A percentile compares a stretch with the other conserved stretches of the same genome.
These are phyloP conservation scores for Letharia lupina DNA, from an alignment of 495 filamentous ascomycete species.

Conservation along the genomic window DNA sequence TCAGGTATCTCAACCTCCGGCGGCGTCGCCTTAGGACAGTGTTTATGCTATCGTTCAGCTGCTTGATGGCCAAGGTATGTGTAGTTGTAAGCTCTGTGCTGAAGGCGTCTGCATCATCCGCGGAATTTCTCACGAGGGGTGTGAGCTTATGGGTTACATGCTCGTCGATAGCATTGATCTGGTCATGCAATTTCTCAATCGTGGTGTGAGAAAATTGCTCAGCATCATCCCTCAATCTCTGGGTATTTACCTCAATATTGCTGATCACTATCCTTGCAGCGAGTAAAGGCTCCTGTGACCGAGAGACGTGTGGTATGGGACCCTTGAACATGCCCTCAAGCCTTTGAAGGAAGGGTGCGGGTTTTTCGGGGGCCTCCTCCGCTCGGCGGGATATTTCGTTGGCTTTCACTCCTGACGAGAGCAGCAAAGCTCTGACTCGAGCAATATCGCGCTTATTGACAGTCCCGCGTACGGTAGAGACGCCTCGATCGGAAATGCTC, in stretches of 20 bases:
- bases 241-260: conserved; percentile 47
- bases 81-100: conserved; percentile 63
- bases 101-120: conserved; percentile 69
- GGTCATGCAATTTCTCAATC: conserved; percentile 37
- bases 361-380: conserved; percentile 38
- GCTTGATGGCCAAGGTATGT: conserved; percentile 67
- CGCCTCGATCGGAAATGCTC: conserved; percentile 61
- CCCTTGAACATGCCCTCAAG: conserved; percentile 26
- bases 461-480: conserved; percentile 32
- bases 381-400: conserved; percentile 64
- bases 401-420: conserved; percentile 80
- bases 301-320: conserved; percentile 43
- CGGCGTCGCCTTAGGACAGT: conserved; percentile 57
- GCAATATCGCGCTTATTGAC: conserved; percentile 62
- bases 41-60: conserved; percentile 68
- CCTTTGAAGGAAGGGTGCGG: conserved; percentile 35
- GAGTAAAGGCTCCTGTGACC: conserved; percentile 57
- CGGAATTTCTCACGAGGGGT: conserved; percentile 52
- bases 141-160: conserved; percentile 50
- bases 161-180: conserved; percentile 43
- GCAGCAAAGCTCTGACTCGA: conserved; percentile 60
- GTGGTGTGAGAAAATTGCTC: conserved; percentile 42
- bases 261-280: conserved; percentile 54
- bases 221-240: conserved; percentile 46
- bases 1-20: conserved; percentile 62